Base-by-base conservation (phyloP, 768 basidiomycete species). In the Thelephora ganbajun region DNA sequence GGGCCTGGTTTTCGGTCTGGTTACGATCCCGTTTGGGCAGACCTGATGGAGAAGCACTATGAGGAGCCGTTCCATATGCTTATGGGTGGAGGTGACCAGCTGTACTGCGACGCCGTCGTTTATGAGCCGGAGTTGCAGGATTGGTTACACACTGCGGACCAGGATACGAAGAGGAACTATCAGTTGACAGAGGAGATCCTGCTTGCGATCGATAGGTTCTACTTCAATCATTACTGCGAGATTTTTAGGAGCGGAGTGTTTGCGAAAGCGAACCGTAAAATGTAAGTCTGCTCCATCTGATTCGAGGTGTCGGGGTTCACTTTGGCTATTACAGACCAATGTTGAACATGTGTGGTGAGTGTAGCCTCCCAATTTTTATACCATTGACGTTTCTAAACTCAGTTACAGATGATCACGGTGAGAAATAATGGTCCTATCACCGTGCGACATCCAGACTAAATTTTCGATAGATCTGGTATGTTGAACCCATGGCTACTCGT, bases 21-120 rank as follows among this genome's bases (percentile, higher is more conserved):
- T 0, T 89, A 84, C 55, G 92, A 93, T 60, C 90, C 89, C 6
- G 77, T 97, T 11, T 99, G 94, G 94, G 71, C 79, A 51, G 93
- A 99, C 64, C 65, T 99, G n/a, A 73, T 98, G 20, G 66, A 76
- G 37, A 80, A 84, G 56, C 96, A 98, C 56, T 69, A 74, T 2
- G 73, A 78, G 56, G 66, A 69, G 49, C 92, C 94, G 0, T 91
- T 91, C 59, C 94, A 99, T 57, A 77, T 71, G n/a, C 70, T 98
- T 33, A 81, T 96, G 5, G 94, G 94, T 14, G 94, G 94, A 16
- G 91, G 92, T 11, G 91, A 94, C 61, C 92, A 94, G 60, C 69
- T 96, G 14, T 96, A 91, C 56, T 89, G 87, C 52, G 88, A 91
- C 54, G 67, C 71, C 33, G 60, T 99, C 46, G 83, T 80, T 49